Evolutionary conservation across 2,329 filamentous ascomycete genomes (phyloP).

Genomic region (Alternaria gansuensis): DNA sequence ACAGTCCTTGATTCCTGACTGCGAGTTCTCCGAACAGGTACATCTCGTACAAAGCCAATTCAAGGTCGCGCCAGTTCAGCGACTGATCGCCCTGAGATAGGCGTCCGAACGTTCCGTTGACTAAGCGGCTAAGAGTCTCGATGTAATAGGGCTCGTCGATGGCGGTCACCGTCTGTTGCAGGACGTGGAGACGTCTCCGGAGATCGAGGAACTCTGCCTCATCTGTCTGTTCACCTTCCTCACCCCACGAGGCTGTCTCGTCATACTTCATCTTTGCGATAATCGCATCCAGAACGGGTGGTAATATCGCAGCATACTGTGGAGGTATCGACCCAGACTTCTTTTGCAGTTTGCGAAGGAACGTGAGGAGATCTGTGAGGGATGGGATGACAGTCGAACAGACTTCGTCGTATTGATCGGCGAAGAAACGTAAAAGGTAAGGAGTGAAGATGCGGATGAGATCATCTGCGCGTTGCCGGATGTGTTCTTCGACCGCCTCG

Average conservation of each 20-base stretch:
- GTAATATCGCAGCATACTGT: conserved; percentile 82
- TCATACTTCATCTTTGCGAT: conserved; percentile 98
- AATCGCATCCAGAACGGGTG: conserved; percentile 88
- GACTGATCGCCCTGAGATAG: conserved; percentile 74
- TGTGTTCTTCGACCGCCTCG: conserved; percentile 67
- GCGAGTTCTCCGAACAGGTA: conserved; percentile 94
- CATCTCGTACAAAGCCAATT: conserved; percentile 94
- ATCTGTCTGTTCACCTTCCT: conserved; percentile 93
- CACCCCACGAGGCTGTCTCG: conserved; percentile 90
- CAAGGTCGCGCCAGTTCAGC: conserved; percentile 93
- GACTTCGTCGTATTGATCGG: conserved; percentile 97
- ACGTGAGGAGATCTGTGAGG: conserved; percentile 89
- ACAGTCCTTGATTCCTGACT: conserved; percentile 86
- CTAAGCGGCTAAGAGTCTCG: conserved; percentile 84
- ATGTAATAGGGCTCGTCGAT: conserved; percentile 90
- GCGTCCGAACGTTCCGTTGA: conserved; percentile 86
- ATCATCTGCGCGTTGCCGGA: conserved; percentile 78
- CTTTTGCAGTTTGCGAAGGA: conserved; percentile 81
- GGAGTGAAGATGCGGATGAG: conserved; percentile 85
- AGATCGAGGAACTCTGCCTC: conserved; percentile 98
- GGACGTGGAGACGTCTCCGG: conserved; percentile 83
- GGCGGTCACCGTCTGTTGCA: conserved; percentile 91
- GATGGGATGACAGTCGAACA: conserved; percentile 95
- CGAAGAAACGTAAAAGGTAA: conserved; percentile 90
- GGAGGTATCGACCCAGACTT: conserved; percentile 69